These are phyloP conservation scores for Lactuca sativa DNA, from an alignment of 129 eudicot species.

Conservation along the genomic window DNA sequence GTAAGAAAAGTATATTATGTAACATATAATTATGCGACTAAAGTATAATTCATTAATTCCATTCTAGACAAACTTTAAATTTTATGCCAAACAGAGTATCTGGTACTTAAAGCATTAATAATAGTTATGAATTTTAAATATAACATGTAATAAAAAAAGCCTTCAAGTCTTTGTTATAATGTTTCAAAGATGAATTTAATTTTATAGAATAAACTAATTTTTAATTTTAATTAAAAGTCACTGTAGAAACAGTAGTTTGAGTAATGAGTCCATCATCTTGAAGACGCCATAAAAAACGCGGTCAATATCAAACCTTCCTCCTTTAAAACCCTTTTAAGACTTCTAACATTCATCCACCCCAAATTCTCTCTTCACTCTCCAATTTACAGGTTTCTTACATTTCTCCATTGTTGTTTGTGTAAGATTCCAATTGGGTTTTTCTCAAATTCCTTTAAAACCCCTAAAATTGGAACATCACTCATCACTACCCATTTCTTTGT, in stretches of 20 bases:
- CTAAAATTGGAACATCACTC: not conserved
- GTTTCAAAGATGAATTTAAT: not conserved
- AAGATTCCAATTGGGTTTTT: not conserved
- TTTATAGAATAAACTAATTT: not conserved
- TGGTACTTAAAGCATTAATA: not conserved
- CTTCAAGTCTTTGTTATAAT: not conserved
- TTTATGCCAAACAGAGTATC: not conserved
- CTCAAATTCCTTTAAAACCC: not conserved
- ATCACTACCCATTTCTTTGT: not conserved
- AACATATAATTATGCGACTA: not conserved
- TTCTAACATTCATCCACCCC: not conserved
- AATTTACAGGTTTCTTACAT: not conserved
- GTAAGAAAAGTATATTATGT: no score
- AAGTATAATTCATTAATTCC: not conserved
- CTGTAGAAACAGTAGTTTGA: not conserved
- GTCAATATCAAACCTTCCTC: not conserved
- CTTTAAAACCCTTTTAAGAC: not conserved
- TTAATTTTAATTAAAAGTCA: not conserved
- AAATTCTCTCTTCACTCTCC: not conserved
- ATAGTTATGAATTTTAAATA: no score
- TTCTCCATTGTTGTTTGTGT: not conserved
- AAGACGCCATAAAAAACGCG: conserved; percentile 1
- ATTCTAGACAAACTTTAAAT: not conserved
- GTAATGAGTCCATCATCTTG: not conserved
- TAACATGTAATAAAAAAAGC: not conserved